These are phyloP conservation scores for Coemansia sp. DNA, from an alignment of 192 early-diverging fungal genomes.

Conservation along the genomic window DNA sequence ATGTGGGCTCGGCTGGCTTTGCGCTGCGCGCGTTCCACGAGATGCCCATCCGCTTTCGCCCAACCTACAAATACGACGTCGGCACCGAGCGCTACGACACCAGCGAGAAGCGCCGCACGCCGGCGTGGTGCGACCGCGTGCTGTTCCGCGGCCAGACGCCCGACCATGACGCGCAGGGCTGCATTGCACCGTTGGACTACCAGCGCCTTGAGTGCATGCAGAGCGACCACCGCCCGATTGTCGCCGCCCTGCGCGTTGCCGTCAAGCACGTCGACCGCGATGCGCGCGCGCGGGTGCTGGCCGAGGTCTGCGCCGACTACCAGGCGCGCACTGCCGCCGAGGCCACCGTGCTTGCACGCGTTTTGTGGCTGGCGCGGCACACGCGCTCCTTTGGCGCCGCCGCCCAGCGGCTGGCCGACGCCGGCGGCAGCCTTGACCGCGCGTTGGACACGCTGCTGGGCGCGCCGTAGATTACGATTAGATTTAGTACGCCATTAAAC, in stretches of 20 bases:
- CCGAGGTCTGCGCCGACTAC: slow-evolving; percentile 54
- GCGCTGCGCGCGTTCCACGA: slow-evolving; percentile 75
- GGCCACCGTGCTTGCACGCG: slow-evolving; percentile 21
- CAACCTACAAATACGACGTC: slow-evolving; percentile 97
- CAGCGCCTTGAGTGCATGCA: slow-evolving; percentile 63
- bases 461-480: background rate
- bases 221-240: slow-evolving; percentile 85
- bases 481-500: too few species aligned
- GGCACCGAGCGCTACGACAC: slow-evolving; percentile 82
- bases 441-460: slow-evolving; percentile 11
- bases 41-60: slow-evolving; percentile 73
- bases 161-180: slow-evolving; percentile 24
- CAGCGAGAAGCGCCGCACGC: slow-evolving; percentile 88
- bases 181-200: slow-evolving; percentile 53
- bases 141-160: slow-evolving; percentile 53
- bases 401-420: slow-evolving; percentile 16
- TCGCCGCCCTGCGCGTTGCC: slow-evolving; percentile 59
- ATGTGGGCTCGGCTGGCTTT: slow-evolving; percentile 60
- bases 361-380: slow-evolving; percentile 36
- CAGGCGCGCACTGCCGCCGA: slow-evolving; percentile 41
- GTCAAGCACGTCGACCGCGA: slow-evolving; percentile 60
- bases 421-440: slow-evolving; percentile 15
- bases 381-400: slow-evolving; percentile 14
- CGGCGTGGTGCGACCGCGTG: slow-evolving; percentile 96
- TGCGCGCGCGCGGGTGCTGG: slow-evolving; percentile 40